Conservation (phyloP, 2,329 filamentous ascomycete species). For the Aspergillus ochraceus region DNA sequence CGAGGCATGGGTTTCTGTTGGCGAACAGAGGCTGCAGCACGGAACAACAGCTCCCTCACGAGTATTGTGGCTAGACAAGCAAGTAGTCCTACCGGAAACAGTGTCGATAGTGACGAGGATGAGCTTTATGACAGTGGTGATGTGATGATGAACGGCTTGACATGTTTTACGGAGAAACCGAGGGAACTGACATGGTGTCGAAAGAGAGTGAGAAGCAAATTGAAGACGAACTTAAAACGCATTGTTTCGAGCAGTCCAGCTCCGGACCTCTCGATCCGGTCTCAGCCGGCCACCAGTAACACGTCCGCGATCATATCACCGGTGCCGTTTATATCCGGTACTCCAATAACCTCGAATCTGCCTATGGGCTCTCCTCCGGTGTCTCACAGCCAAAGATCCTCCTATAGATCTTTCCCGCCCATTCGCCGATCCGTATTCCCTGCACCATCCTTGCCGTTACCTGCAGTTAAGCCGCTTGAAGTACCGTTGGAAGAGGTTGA, state of each 20-base stretch:
- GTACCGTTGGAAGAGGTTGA: constrained; percentile 58
- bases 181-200: no score
- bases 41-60: no score
- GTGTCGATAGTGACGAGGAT: no score
- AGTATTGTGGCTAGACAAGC: no score
- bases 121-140: no score
- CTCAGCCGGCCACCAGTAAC: constrained; percentile 34
- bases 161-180: no score
- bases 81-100: background rate
- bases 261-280: constrained; percentile 62
- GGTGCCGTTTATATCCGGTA: constrained; percentile 86
- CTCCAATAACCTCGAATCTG: constrained; percentile 81
- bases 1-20: no score
- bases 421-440: constrained; percentile 86
- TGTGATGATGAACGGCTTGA: no score
- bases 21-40: no score
- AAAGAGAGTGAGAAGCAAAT: constrained; percentile 25
- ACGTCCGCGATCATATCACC: constrained; percentile 71
- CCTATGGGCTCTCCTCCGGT: constrained; percentile 97
- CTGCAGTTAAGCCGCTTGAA: constrained; percentile 92
- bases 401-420: constrained; percentile 78
- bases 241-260: constrained; percentile 92
- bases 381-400: constrained; percentile 90
- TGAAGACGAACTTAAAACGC: constrained; percentile 86
- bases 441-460: constrained; percentile 87